These are phyloP conservation scores for Pneumocystis murina DNA, from an alignment of 1,139 yeast genomes.

Conservation along the genomic window DNA sequence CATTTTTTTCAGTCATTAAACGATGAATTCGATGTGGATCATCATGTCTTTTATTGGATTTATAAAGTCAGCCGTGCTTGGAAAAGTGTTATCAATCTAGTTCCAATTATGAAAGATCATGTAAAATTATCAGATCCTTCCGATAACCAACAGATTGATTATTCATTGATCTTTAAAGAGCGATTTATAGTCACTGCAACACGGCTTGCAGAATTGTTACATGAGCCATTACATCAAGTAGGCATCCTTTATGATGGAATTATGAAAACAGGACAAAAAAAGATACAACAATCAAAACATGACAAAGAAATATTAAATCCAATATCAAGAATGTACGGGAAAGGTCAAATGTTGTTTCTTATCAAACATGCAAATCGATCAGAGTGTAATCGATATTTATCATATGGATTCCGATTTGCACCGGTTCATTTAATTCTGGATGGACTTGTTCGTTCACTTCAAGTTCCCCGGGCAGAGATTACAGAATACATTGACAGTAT, in stretches of 20 bases:
- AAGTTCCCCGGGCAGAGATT: not conserved
- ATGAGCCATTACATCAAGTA: slow-evolving; percentile 1
- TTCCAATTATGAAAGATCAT: slow-evolving; percentile 2
- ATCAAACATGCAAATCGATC: slow-evolving; percentile 3
- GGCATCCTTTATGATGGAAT: slow-evolving; percentile 6
- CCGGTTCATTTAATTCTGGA: not conserved
- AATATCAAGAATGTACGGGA: not conserved
- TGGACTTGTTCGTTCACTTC: slow-evolving; percentile 1
- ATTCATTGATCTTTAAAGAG: slow-evolving; percentile 3
- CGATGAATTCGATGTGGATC: slow-evolving; percentile 1
- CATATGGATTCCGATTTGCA: slow-evolving; percentile 8
- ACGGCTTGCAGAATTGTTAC: slow-evolving; percentile 4
- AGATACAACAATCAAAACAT: not conserved
- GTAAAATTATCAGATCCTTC: not conserved
- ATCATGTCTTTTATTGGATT: slow-evolving; percentile 6
- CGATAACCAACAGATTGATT: not conserved
- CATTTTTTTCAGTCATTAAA: not conserved
- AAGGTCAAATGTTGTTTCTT: slow-evolving; percentile 7
- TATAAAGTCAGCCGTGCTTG: slow-evolving; percentile 5
- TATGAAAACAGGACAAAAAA: slow-evolving; percentile 3
- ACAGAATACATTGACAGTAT: not conserved
- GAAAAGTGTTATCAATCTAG: slow-evolving; percentile 1
- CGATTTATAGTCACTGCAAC: slow-evolving; percentile 7
- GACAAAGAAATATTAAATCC: not conserved
- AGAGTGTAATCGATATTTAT: not conserved